phyloP scores from a whole-genome alignment of 202 grass and related monocot genomes.

The Cymbopogon flexuosus region DNA sequence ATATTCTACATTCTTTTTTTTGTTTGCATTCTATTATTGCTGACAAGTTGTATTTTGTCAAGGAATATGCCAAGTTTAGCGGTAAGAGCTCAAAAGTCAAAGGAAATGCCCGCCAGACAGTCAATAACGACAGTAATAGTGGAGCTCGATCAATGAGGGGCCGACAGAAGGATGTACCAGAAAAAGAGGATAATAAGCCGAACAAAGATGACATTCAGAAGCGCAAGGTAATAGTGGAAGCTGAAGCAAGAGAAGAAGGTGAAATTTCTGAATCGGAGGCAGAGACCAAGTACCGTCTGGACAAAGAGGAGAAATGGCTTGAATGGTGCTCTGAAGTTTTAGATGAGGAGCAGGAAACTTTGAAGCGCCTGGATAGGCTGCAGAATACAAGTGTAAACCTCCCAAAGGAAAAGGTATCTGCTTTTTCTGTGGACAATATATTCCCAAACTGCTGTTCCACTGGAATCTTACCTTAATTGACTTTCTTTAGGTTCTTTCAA shows the following conservation, averaged over 20 bases:
- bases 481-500: conserved; percentile 81
- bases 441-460: not conserved
- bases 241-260: conserved; percentile 95
- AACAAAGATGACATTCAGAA: conserved; percentile 56
- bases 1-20: conserved; percentile 14
- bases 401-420: conserved; percentile 89
- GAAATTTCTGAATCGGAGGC: conserved; percentile 98
- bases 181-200: conserved; percentile 54
- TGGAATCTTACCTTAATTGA: conserved; percentile 25
- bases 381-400: conserved; percentile 96
- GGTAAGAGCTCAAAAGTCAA: conserved; percentile 65
- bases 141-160: conserved; percentile 41
- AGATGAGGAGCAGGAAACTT: conserved; percentile 80
- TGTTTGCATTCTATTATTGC: not conserved
- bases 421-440: conserved; percentile 18
- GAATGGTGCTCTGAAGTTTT: conserved; percentile 99
- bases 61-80: conserved; percentile 81
- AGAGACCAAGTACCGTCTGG: conserved; percentile 61
- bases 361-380: conserved; percentile 86
- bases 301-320: conserved; percentile 98
- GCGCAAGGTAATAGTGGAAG: conserved; percentile 57
- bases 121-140: conserved; percentile 54
- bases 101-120: conserved; percentile 45
- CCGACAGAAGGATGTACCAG: conserved; percentile 52
- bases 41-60: conserved; percentile 30